Percentiles rank a stretch among this genome's conserved stretches.
Conservation (phyloP, 2,329 filamentous ascomycete genomes). For the Colletotrichum horii region DNA sequence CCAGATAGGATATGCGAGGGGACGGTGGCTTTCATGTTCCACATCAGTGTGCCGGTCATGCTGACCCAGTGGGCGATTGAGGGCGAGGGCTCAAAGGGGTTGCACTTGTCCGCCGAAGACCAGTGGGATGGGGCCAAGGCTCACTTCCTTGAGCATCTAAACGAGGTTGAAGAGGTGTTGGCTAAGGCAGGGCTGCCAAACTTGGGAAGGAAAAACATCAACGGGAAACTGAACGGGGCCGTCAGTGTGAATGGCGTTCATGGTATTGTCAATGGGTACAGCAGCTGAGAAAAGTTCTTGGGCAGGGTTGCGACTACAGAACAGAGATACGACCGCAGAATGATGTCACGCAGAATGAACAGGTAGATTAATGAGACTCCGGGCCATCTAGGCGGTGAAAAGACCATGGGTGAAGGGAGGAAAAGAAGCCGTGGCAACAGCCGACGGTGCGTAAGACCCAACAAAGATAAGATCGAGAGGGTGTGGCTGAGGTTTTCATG, state of each 20-base stretch:
- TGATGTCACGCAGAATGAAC: not conserved
- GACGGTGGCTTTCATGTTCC: conserved; percentile 56
- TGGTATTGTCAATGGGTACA: not conserved
- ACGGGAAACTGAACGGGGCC: not conserved
- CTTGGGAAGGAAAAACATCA: not conserved
- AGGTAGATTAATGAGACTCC: not conserved
- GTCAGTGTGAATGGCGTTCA: not conserved
- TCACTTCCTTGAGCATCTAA: conserved; percentile 30
- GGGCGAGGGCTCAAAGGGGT: conserved; percentile 23
- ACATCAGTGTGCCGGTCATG: conserved; percentile 27
- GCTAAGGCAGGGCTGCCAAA: conserved; percentile 3
- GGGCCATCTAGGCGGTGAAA: not conserved
- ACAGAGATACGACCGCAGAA: not conserved
- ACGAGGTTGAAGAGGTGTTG: conserved; percentile 28
- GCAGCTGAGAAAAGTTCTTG: not conserved
- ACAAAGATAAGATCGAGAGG: not conserved
- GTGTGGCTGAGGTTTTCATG: not conserved
- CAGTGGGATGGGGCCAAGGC: conserved; percentile 30
- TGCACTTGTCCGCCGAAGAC: conserved; percentile 20
- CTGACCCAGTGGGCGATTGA: conserved; percentile 29
- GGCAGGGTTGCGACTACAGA: not conserved
- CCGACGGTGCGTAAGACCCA: not conserved
- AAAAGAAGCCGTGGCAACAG: not conserved
- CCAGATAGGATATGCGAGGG: conserved; percentile 47
- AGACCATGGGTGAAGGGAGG: not conserved